Conservation (phyloP, 345 rosid genomes). For the Hypericum perforatum region DNA sequence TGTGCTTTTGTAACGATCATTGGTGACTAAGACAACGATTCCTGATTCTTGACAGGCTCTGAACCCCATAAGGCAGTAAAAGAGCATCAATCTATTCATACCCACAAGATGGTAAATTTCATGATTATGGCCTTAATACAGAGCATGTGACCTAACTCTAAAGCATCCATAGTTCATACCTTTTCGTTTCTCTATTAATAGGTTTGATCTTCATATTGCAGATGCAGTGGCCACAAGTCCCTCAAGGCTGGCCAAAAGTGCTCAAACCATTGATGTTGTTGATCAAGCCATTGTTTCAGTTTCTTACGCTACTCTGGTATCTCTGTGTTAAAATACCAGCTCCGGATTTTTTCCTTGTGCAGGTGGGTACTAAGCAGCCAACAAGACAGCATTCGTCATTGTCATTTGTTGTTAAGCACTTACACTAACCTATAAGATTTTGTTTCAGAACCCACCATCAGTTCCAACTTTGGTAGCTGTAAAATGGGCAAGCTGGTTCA, state of each 20-base stretch:
- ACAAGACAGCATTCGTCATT: neutral
- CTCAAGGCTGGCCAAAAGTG: slow-evolving; percentile 45
- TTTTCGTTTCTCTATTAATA: neutral
- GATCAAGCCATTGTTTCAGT: slow-evolving; percentile 73
- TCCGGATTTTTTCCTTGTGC: slow-evolving; percentile 81
- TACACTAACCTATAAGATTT: neutral
- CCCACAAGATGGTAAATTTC: slow-evolving; percentile 67
- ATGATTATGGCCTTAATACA: neutral
- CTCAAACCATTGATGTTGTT: slow-evolving; percentile 55
- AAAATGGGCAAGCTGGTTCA: slow-evolving; percentile 84
- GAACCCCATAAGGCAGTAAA: slow-evolving; percentile 63
- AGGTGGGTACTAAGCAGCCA: slow-evolving; percentile 33
- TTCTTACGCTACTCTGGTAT: slow-evolving; percentile 73
- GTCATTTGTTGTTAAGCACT: neutral
- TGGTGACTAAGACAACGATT: no score
- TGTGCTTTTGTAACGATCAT: no score
- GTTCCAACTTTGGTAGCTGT: slow-evolving; percentile 83
- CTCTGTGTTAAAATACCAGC: slow-evolving; percentile 61
- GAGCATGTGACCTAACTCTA: no score
- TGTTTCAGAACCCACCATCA: slow-evolving; percentile 83
- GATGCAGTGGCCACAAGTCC: slow-evolving; percentile 49
- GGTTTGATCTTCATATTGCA: slow-evolving; percentile 14
- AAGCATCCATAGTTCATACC: no score
- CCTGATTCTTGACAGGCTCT: slow-evolving; percentile 41
- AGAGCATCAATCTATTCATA: slow-evolving; percentile 61